Percentiles rank a stretch among this genome's conserved stretches.
Evolutionary conservation across 75 land plant genomes (phyloP).

Genomic region (Cupressus sempervirens): DNA sequence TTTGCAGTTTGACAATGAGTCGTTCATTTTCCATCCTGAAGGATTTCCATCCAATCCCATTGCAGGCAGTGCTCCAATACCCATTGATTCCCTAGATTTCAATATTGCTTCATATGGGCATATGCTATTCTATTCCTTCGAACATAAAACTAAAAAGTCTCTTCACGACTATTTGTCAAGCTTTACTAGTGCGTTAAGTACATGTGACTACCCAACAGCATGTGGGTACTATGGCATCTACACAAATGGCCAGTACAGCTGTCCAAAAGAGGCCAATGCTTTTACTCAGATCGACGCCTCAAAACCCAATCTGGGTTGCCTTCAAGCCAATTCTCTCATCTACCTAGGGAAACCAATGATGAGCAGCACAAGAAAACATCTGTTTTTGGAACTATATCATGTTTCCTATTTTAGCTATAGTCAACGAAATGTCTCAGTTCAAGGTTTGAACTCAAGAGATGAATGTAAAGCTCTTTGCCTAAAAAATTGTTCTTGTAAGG

Average conservation of each 20-base stretch:
- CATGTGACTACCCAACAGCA: constrained; percentile 17
- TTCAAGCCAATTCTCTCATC: background rate
- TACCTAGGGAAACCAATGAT: background rate
- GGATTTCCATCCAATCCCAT: background rate
- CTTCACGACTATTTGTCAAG: background rate
- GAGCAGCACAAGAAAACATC: background rate
- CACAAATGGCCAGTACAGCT: constrained; percentile 15
- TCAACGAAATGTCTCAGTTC: background rate
- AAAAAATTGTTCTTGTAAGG: constrained; percentile 36
- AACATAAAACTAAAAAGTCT: background rate
- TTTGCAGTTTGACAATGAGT: background rate
- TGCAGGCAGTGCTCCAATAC: no score
- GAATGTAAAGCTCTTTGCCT: constrained; percentile 28
- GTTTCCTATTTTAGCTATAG: constrained; percentile 17
- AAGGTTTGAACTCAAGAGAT: constrained; percentile 1
- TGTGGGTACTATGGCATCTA: constrained; percentile 31
- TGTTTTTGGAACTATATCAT: constrained; percentile 12
- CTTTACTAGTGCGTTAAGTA: background rate
- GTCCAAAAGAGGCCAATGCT: constrained; percentile 5
- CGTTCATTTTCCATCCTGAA: background rate
- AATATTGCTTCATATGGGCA: constrained; percentile 5
- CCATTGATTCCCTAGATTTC: background rate
- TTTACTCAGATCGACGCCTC: background rate
- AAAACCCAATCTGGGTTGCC: background rate
- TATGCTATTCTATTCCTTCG: background rate